Evolutionary conservation across 2,329 filamentous ascomycete genomes (phyloP).

Genomic region (Emmonsiellopsis sp.): DNA sequence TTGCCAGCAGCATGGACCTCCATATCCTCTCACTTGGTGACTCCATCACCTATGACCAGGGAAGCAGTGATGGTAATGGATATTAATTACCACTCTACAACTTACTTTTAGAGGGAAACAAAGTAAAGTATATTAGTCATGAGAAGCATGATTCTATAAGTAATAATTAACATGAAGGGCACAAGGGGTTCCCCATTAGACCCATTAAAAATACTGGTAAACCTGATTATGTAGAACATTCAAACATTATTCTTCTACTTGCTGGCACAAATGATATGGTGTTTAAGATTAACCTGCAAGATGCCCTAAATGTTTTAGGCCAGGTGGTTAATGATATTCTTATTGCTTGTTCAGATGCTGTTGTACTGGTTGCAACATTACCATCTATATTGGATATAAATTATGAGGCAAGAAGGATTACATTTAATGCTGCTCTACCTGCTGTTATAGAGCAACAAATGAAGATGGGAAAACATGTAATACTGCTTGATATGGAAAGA

Average conservation of each 20-base stretch:
- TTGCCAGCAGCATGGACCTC: slow-evolving; percentile 4
- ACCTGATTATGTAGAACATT: slow-evolving; percentile 12
- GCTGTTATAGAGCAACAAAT: neutral
- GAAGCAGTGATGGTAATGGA: slow-evolving; percentile 22
- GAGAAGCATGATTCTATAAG: slow-evolving; percentile 17
- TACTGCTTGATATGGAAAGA: slow-evolving; percentile 1
- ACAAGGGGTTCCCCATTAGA: slow-evolving; percentile 19
- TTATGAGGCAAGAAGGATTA: neutral
- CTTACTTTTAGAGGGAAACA: slow-evolving; percentile 17
- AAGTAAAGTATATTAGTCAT: slow-evolving; percentile 6
- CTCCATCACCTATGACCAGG: slow-evolving; percentile 24
- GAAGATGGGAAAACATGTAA: neutral
- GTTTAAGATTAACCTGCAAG: slow-evolving; percentile 11
- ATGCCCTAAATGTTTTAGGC: slow-evolving; percentile 27
- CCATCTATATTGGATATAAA: slow-evolving; percentile 12
- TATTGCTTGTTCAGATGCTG: slow-evolving; percentile 20
- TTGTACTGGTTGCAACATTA: slow-evolving; percentile 30
- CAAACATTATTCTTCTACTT: slow-evolving; percentile 25
- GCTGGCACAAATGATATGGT: slow-evolving; percentile 28
- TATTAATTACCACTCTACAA: slow-evolving; percentile 23
- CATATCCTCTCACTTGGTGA: slow-evolving; percentile 23
- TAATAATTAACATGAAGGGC: slow-evolving; percentile 15
- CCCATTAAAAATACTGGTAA: slow-evolving; percentile 17
- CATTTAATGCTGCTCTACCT: slow-evolving; percentile 1
- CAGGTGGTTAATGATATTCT: slow-evolving; percentile 25